Percentiles rank a stretch among this genome's conserved stretches.
Conservation (phyloP, 2,329 filamentous ascomycete genomes). For the Xylaria sp. region DNA sequence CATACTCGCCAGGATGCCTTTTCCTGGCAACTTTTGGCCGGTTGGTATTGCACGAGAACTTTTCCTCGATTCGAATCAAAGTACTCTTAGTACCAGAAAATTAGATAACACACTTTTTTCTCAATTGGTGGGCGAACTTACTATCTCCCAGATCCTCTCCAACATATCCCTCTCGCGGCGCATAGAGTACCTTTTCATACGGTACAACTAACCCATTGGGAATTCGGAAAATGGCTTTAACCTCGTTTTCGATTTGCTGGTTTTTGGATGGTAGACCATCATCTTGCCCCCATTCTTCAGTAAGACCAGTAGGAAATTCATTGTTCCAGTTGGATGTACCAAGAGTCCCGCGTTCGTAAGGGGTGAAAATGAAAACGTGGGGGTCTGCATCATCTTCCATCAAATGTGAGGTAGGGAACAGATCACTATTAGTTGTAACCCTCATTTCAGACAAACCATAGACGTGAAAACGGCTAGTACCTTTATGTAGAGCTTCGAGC, state of each 20-base stretch:
- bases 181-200: background rate
- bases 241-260: background rate
- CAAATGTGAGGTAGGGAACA: background rate
- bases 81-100: background rate
- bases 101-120: background rate
- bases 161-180: background rate
- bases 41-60: conserved; percentile 10
- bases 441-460: background rate
- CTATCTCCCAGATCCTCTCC: background rate
- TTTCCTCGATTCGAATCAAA: conserved; percentile 5
- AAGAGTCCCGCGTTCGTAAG: background rate
- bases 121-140: background rate
- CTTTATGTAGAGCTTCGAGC: background rate
- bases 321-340: background rate
- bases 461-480: background rate
- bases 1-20: conserved; percentile 14
- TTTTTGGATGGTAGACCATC: conserved; percentile 1
- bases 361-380: conserved; percentile 4
- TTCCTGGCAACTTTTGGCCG: conserved; percentile 1
- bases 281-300: background rate
- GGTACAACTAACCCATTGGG: background rate
- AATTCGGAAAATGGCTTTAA: background rate
- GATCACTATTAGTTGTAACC: background rate
- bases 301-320: background rate
- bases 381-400: conserved; percentile 9